phyloP scores from a whole-genome alignment of 768 basidiomycete genomes.

The Pleurotus tuoliensis region DNA sequence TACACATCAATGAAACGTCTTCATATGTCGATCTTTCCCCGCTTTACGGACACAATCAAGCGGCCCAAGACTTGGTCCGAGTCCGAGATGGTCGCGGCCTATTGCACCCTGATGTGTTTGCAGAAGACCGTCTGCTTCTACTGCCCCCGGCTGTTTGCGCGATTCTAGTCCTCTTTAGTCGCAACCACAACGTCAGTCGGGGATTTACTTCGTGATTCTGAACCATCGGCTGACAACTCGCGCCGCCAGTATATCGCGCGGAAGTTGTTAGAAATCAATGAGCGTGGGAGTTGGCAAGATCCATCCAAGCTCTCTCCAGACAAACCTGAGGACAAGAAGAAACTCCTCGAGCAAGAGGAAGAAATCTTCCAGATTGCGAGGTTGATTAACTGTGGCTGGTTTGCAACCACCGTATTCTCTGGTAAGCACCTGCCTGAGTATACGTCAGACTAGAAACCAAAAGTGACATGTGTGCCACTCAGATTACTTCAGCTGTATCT shows the following conservation, averaged over 20 bases:
- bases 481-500: constrained; percentile 77
- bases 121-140: constrained; percentile 73
- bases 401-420: constrained; percentile 37
- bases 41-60: constrained; percentile 73
- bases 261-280: constrained; percentile 78
- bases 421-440: not conserved
- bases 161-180: constrained; percentile 79
- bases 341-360: constrained; percentile 55
- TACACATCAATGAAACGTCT: constrained; percentile 77
- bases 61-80: constrained; percentile 53
- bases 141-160: constrained; percentile 76
- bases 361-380: constrained; percentile 84
- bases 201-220: not conserved
- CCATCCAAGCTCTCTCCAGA: constrained; percentile 43
- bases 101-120: constrained; percentile 68
- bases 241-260: constrained; percentile 66
- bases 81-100: constrained; percentile 60
- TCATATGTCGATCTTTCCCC: constrained; percentile 85
- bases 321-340: constrained; percentile 26
- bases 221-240: not conserved
- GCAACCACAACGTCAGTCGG: constrained; percentile 78
- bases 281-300: constrained; percentile 59
- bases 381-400: constrained; percentile 79
- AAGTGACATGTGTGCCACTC: constrained; percentile 56
- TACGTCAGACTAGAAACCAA: not conserved